These are phyloP conservation scores for Eucalyptus lansdowneana DNA, from an alignment of 345 rosid genomes.

Conservation along the genomic window DNA sequence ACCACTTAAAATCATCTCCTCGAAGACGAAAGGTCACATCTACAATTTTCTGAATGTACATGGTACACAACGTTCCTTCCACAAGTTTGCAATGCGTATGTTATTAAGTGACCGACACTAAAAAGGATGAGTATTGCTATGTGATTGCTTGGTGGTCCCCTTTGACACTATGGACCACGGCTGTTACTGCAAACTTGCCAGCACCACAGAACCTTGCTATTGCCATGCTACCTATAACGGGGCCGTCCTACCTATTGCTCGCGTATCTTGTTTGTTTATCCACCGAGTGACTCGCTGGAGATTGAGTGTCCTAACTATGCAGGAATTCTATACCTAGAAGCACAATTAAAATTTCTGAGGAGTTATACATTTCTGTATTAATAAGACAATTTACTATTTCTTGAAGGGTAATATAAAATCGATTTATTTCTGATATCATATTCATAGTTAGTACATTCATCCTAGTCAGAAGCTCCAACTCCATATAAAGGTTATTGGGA, in stretches of 20 bases:
- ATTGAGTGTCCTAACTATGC: neutral
- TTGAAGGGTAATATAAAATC: no score
- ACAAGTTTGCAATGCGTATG: neutral
- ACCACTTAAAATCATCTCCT: neutral
- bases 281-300: neutral
- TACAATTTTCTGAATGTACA: neutral
- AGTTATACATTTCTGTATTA: no score
- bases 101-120: neutral
- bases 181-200: neutral
- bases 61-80: neutral
- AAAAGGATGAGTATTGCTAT: neutral
- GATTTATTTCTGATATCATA: no score
- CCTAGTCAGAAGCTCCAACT: no score
- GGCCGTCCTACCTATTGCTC: neutral
- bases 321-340: neutral
- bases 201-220: neutral
- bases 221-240: neutral
- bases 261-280: neutral
- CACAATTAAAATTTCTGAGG: no score
- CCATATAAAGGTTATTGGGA: no score
- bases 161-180: neutral
- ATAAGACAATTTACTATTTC: no score
- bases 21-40: neutral
- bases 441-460: no score
- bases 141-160: neutral